Conservation (phyloP, 2,329 filamentous ascomycete species). For the Epichloe elymi region DNA sequence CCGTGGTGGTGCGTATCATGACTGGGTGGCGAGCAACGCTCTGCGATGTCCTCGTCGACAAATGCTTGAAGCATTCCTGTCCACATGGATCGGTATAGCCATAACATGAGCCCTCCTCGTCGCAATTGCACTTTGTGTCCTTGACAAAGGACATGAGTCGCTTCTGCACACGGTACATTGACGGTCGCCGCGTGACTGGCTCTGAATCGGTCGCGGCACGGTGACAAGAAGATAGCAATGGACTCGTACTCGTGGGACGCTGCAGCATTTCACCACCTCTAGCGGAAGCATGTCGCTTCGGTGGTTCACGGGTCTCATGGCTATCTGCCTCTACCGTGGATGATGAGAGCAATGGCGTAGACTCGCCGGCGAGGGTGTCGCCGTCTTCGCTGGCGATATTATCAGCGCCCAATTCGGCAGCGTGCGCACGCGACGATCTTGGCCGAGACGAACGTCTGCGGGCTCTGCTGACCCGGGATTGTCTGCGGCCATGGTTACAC, state of each 20-base stretch:
- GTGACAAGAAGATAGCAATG: constrained; percentile 11
- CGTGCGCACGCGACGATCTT: constrained; percentile 11
- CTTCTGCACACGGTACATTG: constrained; percentile 40
- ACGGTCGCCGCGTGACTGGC: constrained; percentile 32
- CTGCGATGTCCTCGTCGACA: constrained; percentile 25
- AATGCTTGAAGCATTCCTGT: constrained; percentile 51
- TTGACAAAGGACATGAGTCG: constrained; percentile 52
- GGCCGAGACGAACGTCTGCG: constrained; percentile 17
- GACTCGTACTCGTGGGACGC: constrained; percentile 11
- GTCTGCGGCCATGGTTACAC: constrained; percentile 13
- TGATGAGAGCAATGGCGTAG: constrained; percentile 32
- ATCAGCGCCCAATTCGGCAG: constrained; percentile 1
- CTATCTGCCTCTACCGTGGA: constrained; percentile 11
- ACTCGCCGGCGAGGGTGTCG: constrained; percentile 22
- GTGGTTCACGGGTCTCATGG: constrained; percentile 13
- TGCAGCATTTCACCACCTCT: constrained; percentile 18
- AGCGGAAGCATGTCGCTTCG: constrained; percentile 17
- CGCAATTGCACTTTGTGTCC: constrained; percentile 50
- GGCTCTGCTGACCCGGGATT: constrained; percentile 19
- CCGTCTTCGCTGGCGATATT: constrained; percentile 5
- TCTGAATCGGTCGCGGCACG: constrained; percentile 17
- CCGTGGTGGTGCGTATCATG: constrained; percentile 29
- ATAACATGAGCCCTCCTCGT: constrained; percentile 46
- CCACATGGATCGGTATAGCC: constrained; percentile 54
- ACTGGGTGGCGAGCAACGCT: constrained; percentile 21